Conservation (phyloP, 371 early-diverging fungal genomes). For the Saksenaea oblongispora region DNA sequence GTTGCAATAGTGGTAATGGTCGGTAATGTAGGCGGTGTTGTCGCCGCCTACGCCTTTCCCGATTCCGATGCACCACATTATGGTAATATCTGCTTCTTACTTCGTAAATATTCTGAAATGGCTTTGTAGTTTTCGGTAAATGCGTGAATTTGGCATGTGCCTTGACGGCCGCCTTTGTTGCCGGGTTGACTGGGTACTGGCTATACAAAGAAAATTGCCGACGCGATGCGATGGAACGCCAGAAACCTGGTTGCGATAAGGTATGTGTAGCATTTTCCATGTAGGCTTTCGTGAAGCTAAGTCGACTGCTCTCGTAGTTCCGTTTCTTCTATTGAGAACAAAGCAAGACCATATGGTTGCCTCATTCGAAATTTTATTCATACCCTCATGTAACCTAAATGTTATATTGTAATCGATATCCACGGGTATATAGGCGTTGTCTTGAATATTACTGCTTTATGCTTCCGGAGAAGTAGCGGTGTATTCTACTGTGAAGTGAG, state of each 20-base stretch:
- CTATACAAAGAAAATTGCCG: conserved; percentile 18
- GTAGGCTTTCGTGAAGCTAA: not conserved
- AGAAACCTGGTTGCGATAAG: not conserved
- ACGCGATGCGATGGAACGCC: not conserved
- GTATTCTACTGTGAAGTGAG: no score
- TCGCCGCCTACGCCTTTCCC: conserved; percentile 40
- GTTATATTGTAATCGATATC: no score
- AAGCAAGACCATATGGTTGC: not conserved
- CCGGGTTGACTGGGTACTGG: conserved; percentile 19
- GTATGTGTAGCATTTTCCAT: not conserved
- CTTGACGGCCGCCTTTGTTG: conserved; percentile 2
- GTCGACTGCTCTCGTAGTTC: not conserved
- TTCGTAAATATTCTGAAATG: not conserved
- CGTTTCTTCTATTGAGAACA: not conserved
- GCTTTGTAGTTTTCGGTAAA: conserved; percentile 18
- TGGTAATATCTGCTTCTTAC: conserved; percentile 9
- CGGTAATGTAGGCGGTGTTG: conserved; percentile 38
- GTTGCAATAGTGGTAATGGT: conserved; percentile 43
- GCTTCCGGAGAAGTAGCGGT: no score
- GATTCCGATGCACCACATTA: conserved; percentile 25
- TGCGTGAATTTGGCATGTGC: conserved; percentile 18
- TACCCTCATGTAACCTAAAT: no score
- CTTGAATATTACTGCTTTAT: no score
- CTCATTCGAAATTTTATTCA: no score
- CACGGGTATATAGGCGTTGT: no score